Evolutionary conservation across 225 moss, liverwort and hornwort species (phyloP).

Genomic region (Physcomitrium patens): DNA sequence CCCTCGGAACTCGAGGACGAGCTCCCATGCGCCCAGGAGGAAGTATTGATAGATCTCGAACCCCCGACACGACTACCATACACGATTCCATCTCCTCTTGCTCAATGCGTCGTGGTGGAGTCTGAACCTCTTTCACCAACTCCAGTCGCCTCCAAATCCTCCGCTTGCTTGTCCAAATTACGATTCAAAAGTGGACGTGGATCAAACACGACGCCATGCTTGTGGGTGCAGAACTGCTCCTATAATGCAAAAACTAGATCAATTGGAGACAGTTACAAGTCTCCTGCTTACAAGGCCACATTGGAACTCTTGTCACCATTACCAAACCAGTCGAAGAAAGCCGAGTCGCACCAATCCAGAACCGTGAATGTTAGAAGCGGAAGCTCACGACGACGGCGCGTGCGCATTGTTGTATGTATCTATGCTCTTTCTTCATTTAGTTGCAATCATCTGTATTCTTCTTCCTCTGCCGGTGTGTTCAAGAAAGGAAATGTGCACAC

Average conservation of each 20-base stretch:
- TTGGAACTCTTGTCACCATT: conserved; percentile 30
- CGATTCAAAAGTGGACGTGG: conserved; percentile 5
- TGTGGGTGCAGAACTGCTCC: conserved; percentile 27
- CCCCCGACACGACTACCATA: conserved; percentile 19
- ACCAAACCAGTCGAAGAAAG: conserved; percentile 17
- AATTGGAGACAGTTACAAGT: conserved; percentile 23
- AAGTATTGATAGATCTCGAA: not conserved
- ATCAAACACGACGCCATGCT: not conserved
- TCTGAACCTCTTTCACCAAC: not conserved
- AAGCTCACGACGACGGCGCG: conserved; percentile 16
- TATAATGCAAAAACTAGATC: conserved; percentile 6
- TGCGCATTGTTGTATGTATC: conserved; percentile 17
- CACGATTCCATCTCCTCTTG: conserved; percentile 22
- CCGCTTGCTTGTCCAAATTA: conserved; percentile 2
- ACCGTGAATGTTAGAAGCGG: conserved; percentile 17
- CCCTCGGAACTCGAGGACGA: not conserved
- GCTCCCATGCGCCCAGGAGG: not conserved
- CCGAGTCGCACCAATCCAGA: not conserved
- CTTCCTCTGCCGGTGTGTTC: not conserved
- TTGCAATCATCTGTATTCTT: no score
- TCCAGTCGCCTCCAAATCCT: conserved; percentile 13
- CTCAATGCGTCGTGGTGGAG: not conserved
- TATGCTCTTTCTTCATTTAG: not conserved
- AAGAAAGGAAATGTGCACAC: not conserved
- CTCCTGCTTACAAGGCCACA: conserved; percentile 27